Conservation (phyloP, 2,329 filamentous ascomycete genomes). For the Ambrosiella xylebori region DNA sequence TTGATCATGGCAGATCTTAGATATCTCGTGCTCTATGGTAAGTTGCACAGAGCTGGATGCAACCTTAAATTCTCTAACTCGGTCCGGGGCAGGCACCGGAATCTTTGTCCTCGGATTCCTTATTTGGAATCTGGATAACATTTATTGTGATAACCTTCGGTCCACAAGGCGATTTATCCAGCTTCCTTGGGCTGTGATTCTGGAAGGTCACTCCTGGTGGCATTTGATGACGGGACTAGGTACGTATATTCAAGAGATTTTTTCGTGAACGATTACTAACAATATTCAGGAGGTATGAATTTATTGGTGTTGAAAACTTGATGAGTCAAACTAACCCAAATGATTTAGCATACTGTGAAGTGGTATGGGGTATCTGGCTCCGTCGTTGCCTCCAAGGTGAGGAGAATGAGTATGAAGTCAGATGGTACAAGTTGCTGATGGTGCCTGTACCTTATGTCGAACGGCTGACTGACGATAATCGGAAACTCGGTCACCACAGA, state of each 20-base stretch:
- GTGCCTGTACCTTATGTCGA: conserved; percentile 9
- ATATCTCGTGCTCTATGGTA: conserved; percentile 46
- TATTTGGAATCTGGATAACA: conserved; percentile 66
- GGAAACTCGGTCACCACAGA: background rate
- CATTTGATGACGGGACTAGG: conserved; percentile 68
- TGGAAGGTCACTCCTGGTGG: conserved; percentile 44
- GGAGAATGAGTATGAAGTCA: conserved; percentile 52
- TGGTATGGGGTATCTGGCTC: conserved; percentile 70
- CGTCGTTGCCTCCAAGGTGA: conserved; percentile 56
- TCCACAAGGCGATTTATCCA: conserved; percentile 49
- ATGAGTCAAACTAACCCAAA: background rate
- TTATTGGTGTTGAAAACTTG: background rate
- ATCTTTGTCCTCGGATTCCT: conserved; percentile 60
- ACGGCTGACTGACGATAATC: background rate
- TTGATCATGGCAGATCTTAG: conserved; percentile 47
- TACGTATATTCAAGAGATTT: conserved; percentile 13
- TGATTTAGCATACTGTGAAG: conserved; percentile 56
- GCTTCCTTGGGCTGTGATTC: conserved; percentile 61
- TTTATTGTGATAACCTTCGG: conserved; percentile 50
- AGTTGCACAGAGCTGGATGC: conserved; percentile 13
- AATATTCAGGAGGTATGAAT: conserved; percentile 4
- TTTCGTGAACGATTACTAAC: background rate
- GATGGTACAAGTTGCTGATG: conserved; percentile 46
- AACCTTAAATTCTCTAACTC: background rate
- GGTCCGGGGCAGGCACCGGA: conserved; percentile 32